phyloP scores from a whole-genome alignment of 768 basidiomycete genomes.

The Scleroderma bovista region DNA sequence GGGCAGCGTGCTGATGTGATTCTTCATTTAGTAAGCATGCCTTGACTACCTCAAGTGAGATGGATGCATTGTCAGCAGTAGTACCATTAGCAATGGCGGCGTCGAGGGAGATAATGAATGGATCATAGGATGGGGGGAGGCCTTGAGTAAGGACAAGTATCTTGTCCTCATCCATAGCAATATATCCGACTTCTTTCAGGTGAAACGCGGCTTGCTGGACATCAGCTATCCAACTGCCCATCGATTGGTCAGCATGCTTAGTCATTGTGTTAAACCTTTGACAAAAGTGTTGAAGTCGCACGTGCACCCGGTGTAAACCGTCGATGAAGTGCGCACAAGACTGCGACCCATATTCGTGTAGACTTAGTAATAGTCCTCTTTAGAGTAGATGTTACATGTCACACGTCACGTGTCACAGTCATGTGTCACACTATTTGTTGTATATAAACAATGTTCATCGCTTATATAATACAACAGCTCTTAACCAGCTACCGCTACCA shows the following conservation, averaged over 20 bases:
- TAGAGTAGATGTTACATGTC: too few relatives aligned
- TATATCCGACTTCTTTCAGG: constrained; percentile 17
- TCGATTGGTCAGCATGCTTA: constrained; percentile 13
- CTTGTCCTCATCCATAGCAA: constrained; percentile 17
- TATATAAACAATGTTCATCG: too few relatives aligned
- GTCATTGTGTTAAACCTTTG: constrained; percentile 19
- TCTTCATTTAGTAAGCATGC: neutral
- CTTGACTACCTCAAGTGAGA: constrained; percentile 1
- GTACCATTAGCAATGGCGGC: neutral
- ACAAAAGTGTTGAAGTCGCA: too few relatives aligned
- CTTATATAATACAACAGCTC: too few relatives aligned
- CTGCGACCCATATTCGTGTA: too few relatives aligned
- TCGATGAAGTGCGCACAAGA: too few relatives aligned
- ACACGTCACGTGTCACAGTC: too few relatives aligned
- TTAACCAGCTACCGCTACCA: too few relatives aligned
- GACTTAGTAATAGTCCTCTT: too few relatives aligned
- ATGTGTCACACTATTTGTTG: too few relatives aligned
- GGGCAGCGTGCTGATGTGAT: neutral
- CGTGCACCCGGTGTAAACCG: too few relatives aligned
- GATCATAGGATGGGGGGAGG: neutral
- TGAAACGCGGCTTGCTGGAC: constrained; percentile 14
- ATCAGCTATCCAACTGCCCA: constrained; percentile 16
- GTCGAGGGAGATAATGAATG: neutral
- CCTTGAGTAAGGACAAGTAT: constrained; percentile 1
- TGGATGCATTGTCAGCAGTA: neutral